A percentile compares a stretch with the other conserved stretches of the same genome.
Conservation (phyloP, 352 stramenopile genomes). For the Phytopythium litorale region DNA sequence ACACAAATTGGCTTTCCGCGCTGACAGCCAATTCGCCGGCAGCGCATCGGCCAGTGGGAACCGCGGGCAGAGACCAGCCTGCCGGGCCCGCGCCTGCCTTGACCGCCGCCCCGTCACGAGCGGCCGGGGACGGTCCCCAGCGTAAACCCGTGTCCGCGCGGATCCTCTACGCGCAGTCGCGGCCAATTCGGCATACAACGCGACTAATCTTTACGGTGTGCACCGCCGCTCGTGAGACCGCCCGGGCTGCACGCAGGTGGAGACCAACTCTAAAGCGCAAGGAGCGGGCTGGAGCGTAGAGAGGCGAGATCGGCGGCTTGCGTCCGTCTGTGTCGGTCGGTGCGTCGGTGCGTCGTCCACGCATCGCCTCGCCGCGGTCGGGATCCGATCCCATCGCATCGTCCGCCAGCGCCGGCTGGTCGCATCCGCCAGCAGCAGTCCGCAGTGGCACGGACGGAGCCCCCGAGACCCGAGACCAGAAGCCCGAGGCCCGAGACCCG, state of each 20-base stretch:
- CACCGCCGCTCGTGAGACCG: neutral
- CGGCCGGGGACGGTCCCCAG: no score
- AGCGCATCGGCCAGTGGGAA: conserved; percentile 3
- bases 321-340: neutral
- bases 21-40: conserved; percentile 25
- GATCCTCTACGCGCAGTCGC: no score
- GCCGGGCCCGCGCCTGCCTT: no score
- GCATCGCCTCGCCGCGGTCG: neutral
- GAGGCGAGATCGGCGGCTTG: neutral
- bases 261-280: neutral
- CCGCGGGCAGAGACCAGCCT: neutral
- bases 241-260: neutral
- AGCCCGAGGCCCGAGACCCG: no score
- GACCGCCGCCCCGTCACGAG: no score
- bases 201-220: conserved; percentile 1
- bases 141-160: no score
- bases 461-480: neutral
- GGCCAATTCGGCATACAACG: neutral
- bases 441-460: neutral
- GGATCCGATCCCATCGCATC: conserved; percentile 1
- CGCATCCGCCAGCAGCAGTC: neutral
- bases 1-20: conserved; percentile 19
- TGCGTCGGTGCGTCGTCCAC: neutral
- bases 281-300: no score
- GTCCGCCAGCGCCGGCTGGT: conserved; percentile 1